Percentiles rank a stretch among this genome's conserved stretches.
phyloP scores from a whole-genome alignment of 441 rosid species.

The Populus hybrid region DNA sequence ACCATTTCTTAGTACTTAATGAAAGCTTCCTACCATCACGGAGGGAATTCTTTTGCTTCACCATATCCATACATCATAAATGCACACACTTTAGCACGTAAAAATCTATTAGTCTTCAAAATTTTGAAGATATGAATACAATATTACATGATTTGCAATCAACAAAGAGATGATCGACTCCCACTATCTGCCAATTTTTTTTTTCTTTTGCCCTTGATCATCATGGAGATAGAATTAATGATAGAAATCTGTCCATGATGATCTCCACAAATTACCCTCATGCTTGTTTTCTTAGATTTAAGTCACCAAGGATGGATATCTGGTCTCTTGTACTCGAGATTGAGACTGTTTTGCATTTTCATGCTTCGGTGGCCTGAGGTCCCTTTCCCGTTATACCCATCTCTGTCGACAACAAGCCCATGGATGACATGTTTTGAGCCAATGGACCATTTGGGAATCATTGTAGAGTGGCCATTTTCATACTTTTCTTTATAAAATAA shows the following conservation, averaged over 20 bases:
- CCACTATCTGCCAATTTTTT: neutral
- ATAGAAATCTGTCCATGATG: neutral
- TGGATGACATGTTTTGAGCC: neutral
- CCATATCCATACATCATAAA: too few relatives aligned
- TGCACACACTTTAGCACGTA: too few relatives aligned
- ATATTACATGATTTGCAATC: neutral
- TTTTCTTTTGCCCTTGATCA: neutral
- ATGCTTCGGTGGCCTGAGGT: too few relatives aligned
- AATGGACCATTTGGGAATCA: neutral
- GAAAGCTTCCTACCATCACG: too few relatives aligned
- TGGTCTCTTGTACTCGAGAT: neutral
- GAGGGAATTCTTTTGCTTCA: too few relatives aligned
- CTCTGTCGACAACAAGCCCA: neutral
- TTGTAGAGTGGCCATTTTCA: neutral
- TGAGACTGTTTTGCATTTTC: neutral
- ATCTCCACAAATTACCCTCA: neutral
- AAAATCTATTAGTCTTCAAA: too few relatives aligned
- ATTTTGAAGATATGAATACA: neutral
- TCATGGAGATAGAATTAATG: neutral
- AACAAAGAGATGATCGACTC: neutral
- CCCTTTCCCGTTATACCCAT: neutral
- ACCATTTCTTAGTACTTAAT: too few relatives aligned
- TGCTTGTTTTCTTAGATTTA: neutral
- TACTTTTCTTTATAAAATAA: neutral
- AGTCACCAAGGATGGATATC: neutral